Evolutionary conservation across 768 basidiomycete species (phyloP), one percentile per base, ranked within the genome.

Genomic region (Agrocybe pediades): DNA sequence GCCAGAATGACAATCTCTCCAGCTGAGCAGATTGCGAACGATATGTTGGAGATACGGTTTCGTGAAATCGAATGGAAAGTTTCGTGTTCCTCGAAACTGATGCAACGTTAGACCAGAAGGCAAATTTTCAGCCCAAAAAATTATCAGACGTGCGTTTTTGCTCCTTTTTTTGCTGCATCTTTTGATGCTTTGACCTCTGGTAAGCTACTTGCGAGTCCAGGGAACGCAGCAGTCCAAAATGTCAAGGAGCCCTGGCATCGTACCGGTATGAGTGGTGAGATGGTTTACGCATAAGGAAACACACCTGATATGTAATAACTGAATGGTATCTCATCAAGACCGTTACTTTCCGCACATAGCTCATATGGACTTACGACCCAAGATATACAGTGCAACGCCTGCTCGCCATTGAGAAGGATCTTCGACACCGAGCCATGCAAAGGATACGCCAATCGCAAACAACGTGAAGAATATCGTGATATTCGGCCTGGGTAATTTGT

Each of bases 181-280:
- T 74, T 69, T 2, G 86, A 88, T 46, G 74, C 66, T 56, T 80
- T 75, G n/a, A 91, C 81, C 60, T 88, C 83, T 0, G 86, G 84
- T 23, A 90, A 76, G 65, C 90, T 81, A 8, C 82, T 77, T 20
- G 86, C 85, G 15, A 92, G 74, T 16, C 87, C 88, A 0, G 89
- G 88, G 64, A 92, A 90, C 11, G 90, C 89, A 11, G 90, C 90
- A 0, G 87, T 88, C 88, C 88, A 92, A 68, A 91, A 92, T 0
- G 89, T 90, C 50, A 90, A 66, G 25, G 86, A 74, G 51, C 86
- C 82, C 82, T 87, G 52, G n/a, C 23, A 21, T 20, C 15, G 20
- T 45, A 11, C 29, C 9, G 47, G 33, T 33, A 16, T 23, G 51
- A 5, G 48, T 20, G 25, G 17, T 16, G 13, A 3, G 5, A n/a